Evolutionary conservation across 495 filamentous ascomycete genomes (phyloP).

Genomic region (Neurospora hispaniola): DNA sequence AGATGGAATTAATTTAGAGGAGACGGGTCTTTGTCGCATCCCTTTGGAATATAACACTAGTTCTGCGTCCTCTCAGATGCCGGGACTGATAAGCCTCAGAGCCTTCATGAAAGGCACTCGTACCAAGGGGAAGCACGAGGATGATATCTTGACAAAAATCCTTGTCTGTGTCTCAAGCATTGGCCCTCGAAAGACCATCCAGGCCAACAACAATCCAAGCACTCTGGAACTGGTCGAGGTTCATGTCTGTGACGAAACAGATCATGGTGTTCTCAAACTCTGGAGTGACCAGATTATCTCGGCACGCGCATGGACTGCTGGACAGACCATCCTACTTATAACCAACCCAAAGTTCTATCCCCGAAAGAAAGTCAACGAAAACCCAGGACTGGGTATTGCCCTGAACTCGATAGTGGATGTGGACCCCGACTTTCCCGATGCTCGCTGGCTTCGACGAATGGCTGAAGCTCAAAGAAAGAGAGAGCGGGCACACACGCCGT

Average conservation of each 20-base stretch:
- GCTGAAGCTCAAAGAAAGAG: slow-evolving; percentile 39
- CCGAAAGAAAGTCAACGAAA: slow-evolving; percentile 14
- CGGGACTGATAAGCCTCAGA: slow-evolving; percentile 44
- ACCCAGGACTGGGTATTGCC: slow-evolving; percentile 30
- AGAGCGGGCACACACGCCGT: slow-evolving; percentile 43
- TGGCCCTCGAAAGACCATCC: slow-evolving; percentile 40
- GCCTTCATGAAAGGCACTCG: slow-evolving; percentile 43
- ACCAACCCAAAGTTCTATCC: slow-evolving; percentile 37
- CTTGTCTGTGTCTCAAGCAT: slow-evolving; percentile 48
- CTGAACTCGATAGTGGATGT: slow-evolving; percentile 44
- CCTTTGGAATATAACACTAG: slow-evolving; percentile 33
- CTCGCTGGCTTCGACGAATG: slow-evolving; percentile 44
- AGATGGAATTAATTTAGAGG: slow-evolving; percentile 23
- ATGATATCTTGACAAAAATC: slow-evolving; percentile 28
- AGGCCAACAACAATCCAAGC: slow-evolving; percentile 32
- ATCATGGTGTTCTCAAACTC: slow-evolving; percentile 40
- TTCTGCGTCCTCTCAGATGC: slow-evolving; percentile 21
- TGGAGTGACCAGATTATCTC: slow-evolving; percentile 42
- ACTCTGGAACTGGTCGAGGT: slow-evolving; percentile 39
- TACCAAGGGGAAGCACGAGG: slow-evolving; percentile 22
- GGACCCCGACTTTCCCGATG: slow-evolving; percentile 46
- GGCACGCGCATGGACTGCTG: slow-evolving; percentile 39
- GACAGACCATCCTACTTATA: slow-evolving; percentile 46
- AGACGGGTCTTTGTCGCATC: slow-evolving; percentile 29
- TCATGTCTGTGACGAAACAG: slow-evolving; percentile 50